Conservation (phyloP, 495 filamentous ascomycete species). For the Pseudevernia furfuracea region DNA sequence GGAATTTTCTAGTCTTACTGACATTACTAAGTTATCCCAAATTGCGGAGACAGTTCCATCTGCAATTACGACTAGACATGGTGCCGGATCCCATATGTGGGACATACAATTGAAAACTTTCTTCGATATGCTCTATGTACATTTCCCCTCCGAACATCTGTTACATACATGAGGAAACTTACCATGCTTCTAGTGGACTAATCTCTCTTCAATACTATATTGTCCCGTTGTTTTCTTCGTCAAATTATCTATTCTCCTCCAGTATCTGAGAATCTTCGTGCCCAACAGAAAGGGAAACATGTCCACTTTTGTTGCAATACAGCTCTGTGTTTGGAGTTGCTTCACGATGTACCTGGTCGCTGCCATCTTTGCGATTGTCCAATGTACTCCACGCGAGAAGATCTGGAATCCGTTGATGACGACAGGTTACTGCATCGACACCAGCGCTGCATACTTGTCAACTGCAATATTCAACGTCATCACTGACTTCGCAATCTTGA, state of each 20-base stretch:
- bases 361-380: not conserved
- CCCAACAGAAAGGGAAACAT: slow-evolving; percentile 16
- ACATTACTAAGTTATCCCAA: not conserved
- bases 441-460: slow-evolving; percentile 23
- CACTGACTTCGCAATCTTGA: slow-evolving; percentile 22
- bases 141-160: not conserved
- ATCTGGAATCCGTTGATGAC: slow-evolving; percentile 29
- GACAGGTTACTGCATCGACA: slow-evolving; percentile 35
- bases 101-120: slow-evolving; percentile 17
- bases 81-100: slow-evolving; percentile 18
- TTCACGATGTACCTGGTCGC: slow-evolving; percentile 7
- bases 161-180: not conserved
- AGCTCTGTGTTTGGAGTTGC: slow-evolving; percentile 13
- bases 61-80: not conserved
- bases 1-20: not conserved
- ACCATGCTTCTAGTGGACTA: slow-evolving; percentile 3
- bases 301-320: slow-evolving; percentile 11
- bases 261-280: slow-evolving; percentile 23
- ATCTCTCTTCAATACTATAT: slow-evolving; percentile 15
- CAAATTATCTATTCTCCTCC: slow-evolving; percentile 22
- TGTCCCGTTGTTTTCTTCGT: slow-evolving; percentile 11
- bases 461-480: slow-evolving; percentile 21
- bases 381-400: slow-evolving; percentile 35
- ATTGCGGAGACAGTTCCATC: not conserved
- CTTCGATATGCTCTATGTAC: slow-evolving; percentile 20